Base-by-base conservation (phyloP, 2,329 filamentous ascomycete genomes). In the Chrysoporthe austroafricana region DNA sequence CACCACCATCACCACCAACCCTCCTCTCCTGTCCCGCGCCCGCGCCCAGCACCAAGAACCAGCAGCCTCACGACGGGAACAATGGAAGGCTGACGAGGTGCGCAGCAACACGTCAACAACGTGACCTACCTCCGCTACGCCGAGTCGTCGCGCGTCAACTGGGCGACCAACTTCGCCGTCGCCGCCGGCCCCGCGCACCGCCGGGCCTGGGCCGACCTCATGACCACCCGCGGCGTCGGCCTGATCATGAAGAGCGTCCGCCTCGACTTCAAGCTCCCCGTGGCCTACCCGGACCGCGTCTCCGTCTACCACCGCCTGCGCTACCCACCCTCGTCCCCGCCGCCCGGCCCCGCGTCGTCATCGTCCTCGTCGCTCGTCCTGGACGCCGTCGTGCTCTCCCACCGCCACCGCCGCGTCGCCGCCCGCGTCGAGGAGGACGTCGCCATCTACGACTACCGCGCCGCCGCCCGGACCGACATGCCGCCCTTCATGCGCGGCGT, bases 71-170 rank as follows among this genome's bases (percentile, higher is more conserved):
- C 26, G 26, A 26, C 26, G 26, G 18, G 16, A n/a, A 48, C 44
- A 21, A 52, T n/a, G 13, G 21, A 32, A 18, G 11, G 50, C 50
- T 54, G 21, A 54, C 26, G 13, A 32, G 8, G 21, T 52, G 26
- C 26, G 26, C 61, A 81, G 88, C 87, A 89, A 61, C 93, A 97
- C 77, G 91, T 97, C 61, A 97, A 97, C 77, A 97, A 97, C 73
- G 89, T 94, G 70, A 88, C 87, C 71, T 97, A 97, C 78, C 89
- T 91, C 73, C 87, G 91, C 70, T 97, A 92, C 77, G 93, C 93
- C 46, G 94, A 97, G 77, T 90, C 90, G 6, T 90, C 89, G 4
- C 86, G 94, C 46, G 86, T 95, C 43, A 92, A 94, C 74, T 97
- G 92, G 90, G 85, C 89, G 36, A 83, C 84, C 66, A 90, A 93